These are phyloP conservation scores for Daldinia eschscholtzii DNA, from an alignment of 2,329 filamentous ascomycete genomes.

Conservation along the genomic window DNA sequence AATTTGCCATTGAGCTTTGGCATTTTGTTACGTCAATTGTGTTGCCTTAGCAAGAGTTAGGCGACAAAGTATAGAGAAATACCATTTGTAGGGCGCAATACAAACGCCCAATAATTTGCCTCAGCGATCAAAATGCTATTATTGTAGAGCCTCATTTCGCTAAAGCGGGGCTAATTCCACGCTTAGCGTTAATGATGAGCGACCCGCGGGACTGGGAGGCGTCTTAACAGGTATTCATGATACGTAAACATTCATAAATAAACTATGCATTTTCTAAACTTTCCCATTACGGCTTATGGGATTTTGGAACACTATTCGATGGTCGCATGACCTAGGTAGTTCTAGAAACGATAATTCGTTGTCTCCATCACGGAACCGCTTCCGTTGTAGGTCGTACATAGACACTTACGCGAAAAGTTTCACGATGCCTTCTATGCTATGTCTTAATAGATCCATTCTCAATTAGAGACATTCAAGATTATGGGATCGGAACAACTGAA, in stretches of 20 bases:
- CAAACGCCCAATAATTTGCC: background rate
- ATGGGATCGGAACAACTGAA: background rate
- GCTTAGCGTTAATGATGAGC: background rate
- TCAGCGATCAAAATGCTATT: background rate
- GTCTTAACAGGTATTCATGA: background rate
- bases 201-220: background rate
- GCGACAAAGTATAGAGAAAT: background rate
- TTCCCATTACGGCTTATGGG: slow-evolving; percentile 4
- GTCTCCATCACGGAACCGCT: background rate
- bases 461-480: background rate
- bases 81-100: background rate
- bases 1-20: background rate
- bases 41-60: background rate
- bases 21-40: slow-evolving; percentile 14
- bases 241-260: background rate
- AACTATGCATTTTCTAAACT: slow-evolving; percentile 9
- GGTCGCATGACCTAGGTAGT: background rate
- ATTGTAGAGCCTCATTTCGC: slow-evolving; percentile 19
- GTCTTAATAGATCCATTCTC: background rate
- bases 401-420: background rate
- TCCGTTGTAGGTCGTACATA: background rate
- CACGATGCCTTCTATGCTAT: background rate
- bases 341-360: background rate
- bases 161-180: background rate
- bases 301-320: slow-evolving; percentile 2